Percentiles rank a stretch among this genome's conserved stretches.
Evolutionary conservation across 129 eudicot genomes (phyloP).

Genomic region (Ambrosia artemisiifolia): DNA sequence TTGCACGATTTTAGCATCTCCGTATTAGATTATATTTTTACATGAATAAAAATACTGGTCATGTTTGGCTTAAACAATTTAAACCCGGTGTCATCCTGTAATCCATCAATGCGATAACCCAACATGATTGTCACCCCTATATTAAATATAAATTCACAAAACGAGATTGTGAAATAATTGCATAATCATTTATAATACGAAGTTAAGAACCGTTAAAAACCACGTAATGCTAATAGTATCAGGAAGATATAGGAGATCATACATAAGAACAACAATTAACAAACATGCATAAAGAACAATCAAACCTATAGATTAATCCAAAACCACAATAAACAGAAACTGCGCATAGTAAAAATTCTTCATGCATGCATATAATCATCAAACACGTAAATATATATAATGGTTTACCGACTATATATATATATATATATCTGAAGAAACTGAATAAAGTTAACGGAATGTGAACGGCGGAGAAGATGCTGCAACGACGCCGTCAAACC

Average conservation of each 20-base stretch:
- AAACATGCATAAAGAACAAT: neutral
- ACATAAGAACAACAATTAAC: neutral
- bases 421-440: conserved; percentile 2
- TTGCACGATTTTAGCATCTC: too few species aligned
- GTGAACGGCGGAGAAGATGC: neutral
- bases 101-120: too few species aligned
- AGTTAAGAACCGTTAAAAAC: too few species aligned
- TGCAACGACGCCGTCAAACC: conserved; percentile 51
- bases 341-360: neutral
- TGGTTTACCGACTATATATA: conserved; percentile 11
- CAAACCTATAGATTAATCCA: too few species aligned
- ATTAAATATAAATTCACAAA: neutral
- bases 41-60: too few species aligned
- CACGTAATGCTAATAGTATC: too few species aligned
- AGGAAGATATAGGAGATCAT: neutral
- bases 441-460: neutral
- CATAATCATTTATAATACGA: too few species aligned
- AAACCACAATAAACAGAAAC: neutral
- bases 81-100: too few species aligned
- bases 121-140: too few species aligned
- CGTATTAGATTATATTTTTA: too few species aligned
- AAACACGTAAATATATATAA: neutral
- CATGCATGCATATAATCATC: neutral
- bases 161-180: neutral
- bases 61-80: too few species aligned